A percentile compares a stretch with the other conserved stretches of the same genome.
phyloP scores from a whole-genome alignment of 441 rosid genomes.

The Populus hybrid region DNA sequence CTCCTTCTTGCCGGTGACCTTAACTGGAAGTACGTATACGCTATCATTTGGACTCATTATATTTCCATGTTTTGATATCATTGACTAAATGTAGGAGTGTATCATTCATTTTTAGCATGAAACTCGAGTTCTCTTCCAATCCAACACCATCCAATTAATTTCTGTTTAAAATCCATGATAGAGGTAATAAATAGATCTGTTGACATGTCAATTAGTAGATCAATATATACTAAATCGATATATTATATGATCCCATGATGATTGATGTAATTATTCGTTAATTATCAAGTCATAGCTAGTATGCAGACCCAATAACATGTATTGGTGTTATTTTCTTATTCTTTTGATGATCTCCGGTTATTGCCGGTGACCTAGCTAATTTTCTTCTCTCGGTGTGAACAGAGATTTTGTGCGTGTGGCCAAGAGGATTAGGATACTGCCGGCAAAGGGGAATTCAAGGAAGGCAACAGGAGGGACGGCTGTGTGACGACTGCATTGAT shows the following conservation, averaged over 20 bases:
- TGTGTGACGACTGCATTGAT: not conserved
- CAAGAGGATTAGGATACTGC: constrained; percentile 80
- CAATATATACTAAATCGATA: too few species aligned
- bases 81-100: not conserved
- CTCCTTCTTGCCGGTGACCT: constrained; percentile 94
- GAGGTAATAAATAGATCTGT: too few species aligned
- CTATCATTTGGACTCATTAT: not conserved
- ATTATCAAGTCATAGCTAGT: too few species aligned
- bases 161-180: too few species aligned
- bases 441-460: constrained; percentile 58
- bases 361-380: not conserved
- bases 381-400: constrained; percentile 13
- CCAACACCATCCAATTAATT: too few species aligned
- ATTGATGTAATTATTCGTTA: too few species aligned
- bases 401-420: constrained; percentile 90
- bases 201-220: too few species aligned
- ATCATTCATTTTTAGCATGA: too few species aligned
- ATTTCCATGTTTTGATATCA: not conserved
- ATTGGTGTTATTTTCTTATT: not conserved
- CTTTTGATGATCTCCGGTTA: not conserved
- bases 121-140: too few species aligned
- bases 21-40: constrained; percentile 60
- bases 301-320: too few species aligned
- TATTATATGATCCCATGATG: too few species aligned
- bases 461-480: constrained; percentile 33